Evolutionary conservation across 179 eudicot species (phyloP).

Genomic region (Silene coronaria): DNA sequence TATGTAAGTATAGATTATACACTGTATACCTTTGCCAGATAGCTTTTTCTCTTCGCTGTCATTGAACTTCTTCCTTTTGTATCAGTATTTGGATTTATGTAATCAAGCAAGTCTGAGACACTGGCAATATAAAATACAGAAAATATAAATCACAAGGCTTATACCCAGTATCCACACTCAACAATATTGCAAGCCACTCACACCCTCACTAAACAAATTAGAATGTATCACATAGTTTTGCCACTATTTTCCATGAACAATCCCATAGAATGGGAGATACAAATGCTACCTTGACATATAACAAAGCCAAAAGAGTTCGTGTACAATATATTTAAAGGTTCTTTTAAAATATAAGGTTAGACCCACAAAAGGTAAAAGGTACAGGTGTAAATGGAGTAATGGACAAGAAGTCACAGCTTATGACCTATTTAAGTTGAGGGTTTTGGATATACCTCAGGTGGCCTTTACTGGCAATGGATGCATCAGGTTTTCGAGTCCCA

Average conservation of each 20-base stretch:
- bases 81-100: constrained; percentile 88
- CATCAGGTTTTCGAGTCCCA: constrained; percentile 96
- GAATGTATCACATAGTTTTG: not conserved
- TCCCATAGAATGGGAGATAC: not conserved
- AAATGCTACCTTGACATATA: not conserved
- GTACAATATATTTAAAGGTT: not conserved
- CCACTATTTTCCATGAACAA: not conserved
- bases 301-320: not conserved
- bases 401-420: not conserved
- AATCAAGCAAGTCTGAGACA: constrained; percentile 99
- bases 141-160: not conserved
- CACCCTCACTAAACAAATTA: not conserved
- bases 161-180: not conserved
- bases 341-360: not conserved
- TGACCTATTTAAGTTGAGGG: not conserved
- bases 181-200: constrained; percentile 3
- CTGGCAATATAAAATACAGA: constrained; percentile 35
- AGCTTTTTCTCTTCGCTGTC: constrained; percentile 60
- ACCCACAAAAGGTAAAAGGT: not conserved
- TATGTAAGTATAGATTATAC: not conserved
- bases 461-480: constrained; percentile 99
- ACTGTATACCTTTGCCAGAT: constrained; percentile 51
- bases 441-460: constrained; percentile 64
- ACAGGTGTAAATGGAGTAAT: not conserved
- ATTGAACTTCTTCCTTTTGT: constrained; percentile 63